Percentiles rank a stretch among this genome's conserved stretches.
phyloP scores from a whole-genome alignment of 441 rosid species.

The Pelargonium citronellum region DNA sequence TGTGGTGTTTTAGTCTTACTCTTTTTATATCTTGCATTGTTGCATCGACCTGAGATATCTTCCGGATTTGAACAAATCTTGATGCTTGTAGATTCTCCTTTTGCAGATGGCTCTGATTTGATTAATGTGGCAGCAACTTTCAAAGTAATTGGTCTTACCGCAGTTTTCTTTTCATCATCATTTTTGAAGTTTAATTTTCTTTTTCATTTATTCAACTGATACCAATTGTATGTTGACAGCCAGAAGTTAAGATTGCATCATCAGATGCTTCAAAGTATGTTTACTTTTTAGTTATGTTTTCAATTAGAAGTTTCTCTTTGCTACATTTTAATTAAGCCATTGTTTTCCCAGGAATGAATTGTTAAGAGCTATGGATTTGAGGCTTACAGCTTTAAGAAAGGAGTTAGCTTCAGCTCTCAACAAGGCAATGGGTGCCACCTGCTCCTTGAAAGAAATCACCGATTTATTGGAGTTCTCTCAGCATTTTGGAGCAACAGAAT shows the following conservation, averaged over 20 bases:
- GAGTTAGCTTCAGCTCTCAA: conserved; percentile 45
- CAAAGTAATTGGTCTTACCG: conserved; percentile 26
- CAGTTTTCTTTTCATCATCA: not conserved
- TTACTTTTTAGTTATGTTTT: conserved; percentile 9
- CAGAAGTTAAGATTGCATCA: conserved; percentile 31
- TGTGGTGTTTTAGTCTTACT: not conserved
- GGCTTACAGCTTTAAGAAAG: conserved; percentile 46
- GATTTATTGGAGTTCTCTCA: conserved; percentile 39
- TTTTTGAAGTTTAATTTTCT: not conserved
- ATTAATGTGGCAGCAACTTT: conserved; percentile 8
- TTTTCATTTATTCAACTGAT: conserved; percentile 14
- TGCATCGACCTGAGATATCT: conserved; percentile 6
- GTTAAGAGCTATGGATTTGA: conserved; percentile 53
- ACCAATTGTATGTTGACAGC: conserved; percentile 29
- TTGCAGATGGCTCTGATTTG: conserved; percentile 30
- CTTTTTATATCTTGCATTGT: not conserved
- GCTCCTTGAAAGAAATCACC: conserved; percentile 34
- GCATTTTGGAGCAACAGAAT: conserved; percentile 44
- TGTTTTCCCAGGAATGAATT: conserved; percentile 47
- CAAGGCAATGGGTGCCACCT: conserved; percentile 33
- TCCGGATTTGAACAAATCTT: not conserved
- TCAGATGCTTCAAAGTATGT: conserved; percentile 54
- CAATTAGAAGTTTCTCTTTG: conserved; percentile 13
- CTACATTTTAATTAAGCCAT: conserved; percentile 15
- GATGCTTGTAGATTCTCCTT: conserved; percentile 12